Conservation (phyloP, 2,329 filamentous ascomycete genomes). For the Gremmenia infestans region DNA sequence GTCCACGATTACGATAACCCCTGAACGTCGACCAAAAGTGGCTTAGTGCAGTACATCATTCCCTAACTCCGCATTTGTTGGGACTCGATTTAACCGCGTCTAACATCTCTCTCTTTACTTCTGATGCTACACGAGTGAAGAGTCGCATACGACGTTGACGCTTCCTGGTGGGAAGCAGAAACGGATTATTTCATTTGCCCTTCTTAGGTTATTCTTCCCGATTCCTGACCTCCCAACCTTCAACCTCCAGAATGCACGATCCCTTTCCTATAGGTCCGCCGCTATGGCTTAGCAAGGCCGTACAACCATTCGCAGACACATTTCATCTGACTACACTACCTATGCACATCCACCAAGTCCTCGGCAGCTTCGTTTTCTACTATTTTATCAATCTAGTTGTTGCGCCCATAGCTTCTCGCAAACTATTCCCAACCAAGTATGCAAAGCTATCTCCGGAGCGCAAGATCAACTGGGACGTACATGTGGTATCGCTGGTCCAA, state of each 20-base stretch:
- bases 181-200: not conserved
- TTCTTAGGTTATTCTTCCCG: not conserved
- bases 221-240: not conserved
- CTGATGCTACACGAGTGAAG: not conserved
- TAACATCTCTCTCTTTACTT: not conserved
- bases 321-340: slow-evolving; percentile 62
- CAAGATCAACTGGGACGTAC: slow-evolving; percentile 75
- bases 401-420: slow-evolving; percentile 60
- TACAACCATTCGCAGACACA: slow-evolving; percentile 60
- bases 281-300: slow-evolving; percentile 46
- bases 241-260: slow-evolving; percentile 56
- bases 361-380: slow-evolving; percentile 63
- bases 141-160: not conserved
- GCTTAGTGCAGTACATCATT: not conserved
- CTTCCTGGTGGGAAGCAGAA: not conserved
- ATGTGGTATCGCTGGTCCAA: slow-evolving; percentile 80
- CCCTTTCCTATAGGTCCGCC: slow-evolving; percentile 58
- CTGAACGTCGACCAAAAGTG: not conserved
- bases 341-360: slow-evolving; percentile 71
- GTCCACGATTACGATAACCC: not conserved
- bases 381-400: slow-evolving; percentile 60
- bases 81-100: not conserved
- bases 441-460: slow-evolving; percentile 55
- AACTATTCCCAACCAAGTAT: slow-evolving; percentile 61
- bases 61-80: not conserved